A percentile compares a stretch with the other conserved stretches of the same genome.
phyloP scores from a whole-genome alignment of 768 basidiomycete genomes.

The Suillus subaureus region DNA sequence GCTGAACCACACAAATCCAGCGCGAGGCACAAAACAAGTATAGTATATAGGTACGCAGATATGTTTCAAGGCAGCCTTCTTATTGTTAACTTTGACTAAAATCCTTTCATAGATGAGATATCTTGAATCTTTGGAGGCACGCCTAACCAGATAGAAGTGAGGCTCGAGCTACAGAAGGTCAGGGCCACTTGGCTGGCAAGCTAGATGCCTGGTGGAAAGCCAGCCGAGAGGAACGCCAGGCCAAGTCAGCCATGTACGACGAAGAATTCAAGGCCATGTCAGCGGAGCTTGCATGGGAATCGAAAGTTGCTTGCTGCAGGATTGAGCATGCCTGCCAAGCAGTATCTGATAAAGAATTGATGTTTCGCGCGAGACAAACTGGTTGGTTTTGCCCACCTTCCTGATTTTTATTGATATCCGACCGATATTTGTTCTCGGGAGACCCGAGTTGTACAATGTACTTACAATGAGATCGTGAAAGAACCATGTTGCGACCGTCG shows the following conservation, averaged over 20 bases:
- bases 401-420: background rate
- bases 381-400: background rate
- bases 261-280: background rate
- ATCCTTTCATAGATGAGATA: background rate
- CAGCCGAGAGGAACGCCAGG: background rate
- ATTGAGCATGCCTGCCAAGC: background rate
- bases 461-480: too few relatives aligned
- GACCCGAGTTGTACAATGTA: background rate
- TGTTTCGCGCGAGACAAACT: background rate
- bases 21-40: background rate
- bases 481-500: too few relatives aligned
- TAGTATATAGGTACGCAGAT: background rate
- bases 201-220: background rate
- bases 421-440: background rate
- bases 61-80: background rate
- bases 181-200: background rate
- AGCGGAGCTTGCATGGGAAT: background rate
- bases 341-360: background rate
- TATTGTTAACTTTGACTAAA: background rate
- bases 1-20: too few relatives aligned
- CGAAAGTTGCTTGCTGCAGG: background rate
- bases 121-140: background rate
- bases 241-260: background rate
- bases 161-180: background rate
- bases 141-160: background rate